phyloP scores from a whole-genome alignment of 495 filamentous ascomycete genomes.

The Trichocladium antarcticum region DNA sequence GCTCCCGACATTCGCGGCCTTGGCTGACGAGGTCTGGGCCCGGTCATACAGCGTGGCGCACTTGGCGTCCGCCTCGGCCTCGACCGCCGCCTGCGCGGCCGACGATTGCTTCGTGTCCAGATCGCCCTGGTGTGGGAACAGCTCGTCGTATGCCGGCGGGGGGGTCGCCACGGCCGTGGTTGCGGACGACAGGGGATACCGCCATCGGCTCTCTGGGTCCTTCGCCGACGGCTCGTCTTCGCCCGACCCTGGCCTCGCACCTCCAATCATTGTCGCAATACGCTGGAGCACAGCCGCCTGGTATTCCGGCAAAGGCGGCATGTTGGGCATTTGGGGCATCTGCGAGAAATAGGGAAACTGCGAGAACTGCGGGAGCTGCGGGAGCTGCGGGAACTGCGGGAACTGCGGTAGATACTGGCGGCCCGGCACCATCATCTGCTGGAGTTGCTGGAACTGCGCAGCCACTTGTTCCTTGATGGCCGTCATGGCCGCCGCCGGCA shows the following conservation, averaged over 20 bases:
- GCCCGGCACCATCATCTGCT: slow-evolving; percentile 48
- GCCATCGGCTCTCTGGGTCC: slow-evolving; percentile 53
- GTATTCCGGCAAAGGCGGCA: slow-evolving; percentile 59
- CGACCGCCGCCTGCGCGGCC: slow-evolving; percentile 49
- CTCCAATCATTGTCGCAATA: slow-evolving; percentile 52
- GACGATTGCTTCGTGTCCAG: slow-evolving; percentile 51
- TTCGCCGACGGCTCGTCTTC: slow-evolving; percentile 33
- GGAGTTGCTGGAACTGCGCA: slow-evolving; percentile 68
- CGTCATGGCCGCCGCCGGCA: slow-evolving; percentile 52
- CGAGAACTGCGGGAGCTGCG: slow-evolving; percentile 19
- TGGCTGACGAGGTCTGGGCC: slow-evolving; percentile 16
- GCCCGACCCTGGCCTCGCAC: slow-evolving; percentile 28
- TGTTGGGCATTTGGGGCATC: slow-evolving; percentile 27
- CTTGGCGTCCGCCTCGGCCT: slow-evolving; percentile 55
- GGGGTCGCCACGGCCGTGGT: slow-evolving; percentile 25
- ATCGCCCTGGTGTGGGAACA: slow-evolving; percentile 47
- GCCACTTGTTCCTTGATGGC: slow-evolving; percentile 68
- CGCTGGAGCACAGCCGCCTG: slow-evolving; percentile 58
- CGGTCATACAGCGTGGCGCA: slow-evolving; percentile 49
- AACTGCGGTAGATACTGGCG: slow-evolving; percentile 26
- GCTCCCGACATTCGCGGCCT: neutral
- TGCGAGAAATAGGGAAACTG: slow-evolving; percentile 24
- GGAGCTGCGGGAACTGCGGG: slow-evolving; percentile 16
- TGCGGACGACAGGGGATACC: slow-evolving; percentile 45
- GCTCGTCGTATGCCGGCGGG: slow-evolving; percentile 72